Base-by-base conservation (phyloP, 805 yeast genomes). In the Sungouiozyma intestinalis region DNA sequence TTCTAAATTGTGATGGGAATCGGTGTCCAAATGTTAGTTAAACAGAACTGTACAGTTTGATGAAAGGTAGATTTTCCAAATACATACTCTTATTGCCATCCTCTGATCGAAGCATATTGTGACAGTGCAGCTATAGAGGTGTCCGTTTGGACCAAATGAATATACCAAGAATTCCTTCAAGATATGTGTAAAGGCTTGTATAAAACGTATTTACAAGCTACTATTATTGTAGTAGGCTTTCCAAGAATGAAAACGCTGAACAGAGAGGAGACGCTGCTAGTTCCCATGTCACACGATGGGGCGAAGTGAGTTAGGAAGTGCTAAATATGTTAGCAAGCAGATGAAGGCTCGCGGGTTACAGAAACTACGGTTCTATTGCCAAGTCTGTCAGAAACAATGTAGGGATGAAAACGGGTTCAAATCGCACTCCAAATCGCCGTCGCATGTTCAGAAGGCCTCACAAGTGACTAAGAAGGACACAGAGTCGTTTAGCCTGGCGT, bases 341-440 rank as follows among this genome's bases (percentile, higher is more conserved):
- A 72, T 85, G 71, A 85, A 84, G 63, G 77, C 85, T 19, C 69
- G 75, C 38, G 97, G 97, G 2, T 76, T 88, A 19, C 97, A 88
- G 62, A 79, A 84, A 55, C 73, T 92, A 40, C 71, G 77, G 46
- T 90, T 77, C 71, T 94, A 87, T 62, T 92, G 99, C 61, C 97
- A 82, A 59, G 72, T 85, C 2, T 92, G 99, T 55, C 76, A 73
- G 57, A 86, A 90, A 55, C 99, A 92, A 64, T 88, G 97, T 59
- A 67, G 97, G 42, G 99, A 94, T 59, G 94, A 84, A 48, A 90
- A 92, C 63, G 99, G 98, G 19, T 92, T 84, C 67, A 81, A 83
- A 53, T 82, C 90, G 53, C 99, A 92, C 60, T 71, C 81, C n/a
- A 70, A 72, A 48, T 79, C 94, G n/a, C 85, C 84, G 36, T 69